Evolutionary conservation across 2,329 filamentous ascomycete species (phyloP), one percentile per base, ranked within the genome.

Genomic region (Aspergillus clavatus): DNA sequence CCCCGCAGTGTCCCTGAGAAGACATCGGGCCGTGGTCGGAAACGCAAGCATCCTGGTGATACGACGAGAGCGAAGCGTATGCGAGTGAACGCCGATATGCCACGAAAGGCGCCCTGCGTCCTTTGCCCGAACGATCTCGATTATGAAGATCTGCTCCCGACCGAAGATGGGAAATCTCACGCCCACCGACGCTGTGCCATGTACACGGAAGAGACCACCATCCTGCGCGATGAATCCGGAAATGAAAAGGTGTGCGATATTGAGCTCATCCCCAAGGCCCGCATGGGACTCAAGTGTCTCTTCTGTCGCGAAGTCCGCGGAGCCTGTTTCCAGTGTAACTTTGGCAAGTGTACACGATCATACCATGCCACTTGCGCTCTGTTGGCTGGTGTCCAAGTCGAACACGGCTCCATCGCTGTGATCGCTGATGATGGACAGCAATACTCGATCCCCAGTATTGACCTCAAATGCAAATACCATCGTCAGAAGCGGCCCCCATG

Each of bases 341-440:
- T 89, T 56, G 91, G 90, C 73, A 97, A 95, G 66, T 98, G 93
- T 60, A 86, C 88, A 3, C 79, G 93, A 52, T 86, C 91, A 7
- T 98, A 96, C 68, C 93, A 98, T 65, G 87, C 91, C 12, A 97
- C 90, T 1, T 98, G 93, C 64, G 93, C 93, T 2, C 85, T 89
- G 6, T 84, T 91, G 18, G 91, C 90, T 27, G 93, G 93, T 45
- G 89, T 96, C 2, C 87, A 95, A 62, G 83, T 96, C 39, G 91
- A 98, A 63, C 82, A 89, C 57, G 87, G 87, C 23, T 82, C 89
- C 27, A 83, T 95, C 23, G 87, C 89, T 0, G 86, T 94, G 2
- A 91, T 90, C 64, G 87, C 85, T 41, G 88, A 95, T 57, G 89
- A 96, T 61, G 89, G 89, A 5, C 89, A 83, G 1, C 89, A 96